Conservation (phyloP, 2,329 filamentous ascomycete genomes). For the Colletotrichum nymphaeae region DNA sequence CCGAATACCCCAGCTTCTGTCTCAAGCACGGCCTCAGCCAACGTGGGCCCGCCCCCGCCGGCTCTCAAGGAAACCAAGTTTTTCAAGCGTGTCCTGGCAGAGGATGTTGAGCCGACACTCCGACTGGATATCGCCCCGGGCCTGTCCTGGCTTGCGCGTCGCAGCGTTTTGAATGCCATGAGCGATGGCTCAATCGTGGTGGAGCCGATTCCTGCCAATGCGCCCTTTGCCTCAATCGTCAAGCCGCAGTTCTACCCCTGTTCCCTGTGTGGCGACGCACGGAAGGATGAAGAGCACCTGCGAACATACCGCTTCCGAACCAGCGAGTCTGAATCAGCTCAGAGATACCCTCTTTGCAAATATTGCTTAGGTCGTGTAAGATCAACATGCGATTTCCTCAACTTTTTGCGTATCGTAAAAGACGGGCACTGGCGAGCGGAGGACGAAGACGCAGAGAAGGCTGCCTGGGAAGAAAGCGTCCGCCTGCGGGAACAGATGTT, state of each 20-base stretch:
- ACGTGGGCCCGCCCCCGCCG: constrained; percentile 53
- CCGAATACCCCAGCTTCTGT: constrained; percentile 68
- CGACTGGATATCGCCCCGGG: constrained; percentile 90
- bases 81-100: constrained; percentile 87
- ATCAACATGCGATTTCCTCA: constrained; percentile 91
- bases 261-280: constrained; percentile 87
- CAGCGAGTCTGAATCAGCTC: constrained; percentile 86
- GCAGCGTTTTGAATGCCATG: constrained; percentile 85
- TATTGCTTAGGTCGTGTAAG: constrained; percentile 88
- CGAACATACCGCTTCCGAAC: constrained; percentile 91
- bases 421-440: constrained; percentile 92
- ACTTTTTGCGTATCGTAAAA: constrained; percentile 89
- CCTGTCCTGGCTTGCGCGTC: constrained; percentile 91
- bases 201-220: constrained; percentile 80
- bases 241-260: constrained; percentile 75
- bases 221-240: constrained; percentile 59
- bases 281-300: constrained; percentile 76
- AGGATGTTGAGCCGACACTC: constrained; percentile 95
- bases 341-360: constrained; percentile 88
- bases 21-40: constrained; percentile 56
- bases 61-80: constrained; percentile 91
- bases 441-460: constrained; percentile 84
- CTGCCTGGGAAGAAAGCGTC: constrained; percentile 95
- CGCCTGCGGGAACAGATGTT: constrained; percentile 94
- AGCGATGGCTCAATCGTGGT: constrained; percentile 89